phyloP scores from a whole-genome alignment of 2,329 filamentous ascomycete species.

The Microdochium bolleyi region DNA sequence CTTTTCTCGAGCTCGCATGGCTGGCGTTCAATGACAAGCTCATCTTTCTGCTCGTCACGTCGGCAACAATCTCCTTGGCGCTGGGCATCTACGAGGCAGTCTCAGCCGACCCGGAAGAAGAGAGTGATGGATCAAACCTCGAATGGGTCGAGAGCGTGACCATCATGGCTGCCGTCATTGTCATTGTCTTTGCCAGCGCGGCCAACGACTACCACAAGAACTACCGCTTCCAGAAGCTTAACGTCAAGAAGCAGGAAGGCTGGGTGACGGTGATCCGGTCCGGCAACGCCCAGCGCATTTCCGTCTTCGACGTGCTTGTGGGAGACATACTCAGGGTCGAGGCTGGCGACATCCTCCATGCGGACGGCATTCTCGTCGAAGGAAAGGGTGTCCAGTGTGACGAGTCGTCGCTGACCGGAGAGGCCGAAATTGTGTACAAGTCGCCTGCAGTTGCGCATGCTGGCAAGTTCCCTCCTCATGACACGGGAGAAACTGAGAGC shows the following conservation, averaged over 20 bases:
- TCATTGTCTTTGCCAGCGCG: constrained; percentile 52
- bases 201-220: constrained; percentile 58
- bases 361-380: constrained; percentile 56
- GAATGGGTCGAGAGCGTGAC: constrained; percentile 59
- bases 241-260: constrained; percentile 51
- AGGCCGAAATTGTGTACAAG: constrained; percentile 63
- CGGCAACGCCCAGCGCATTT: constrained; percentile 51
- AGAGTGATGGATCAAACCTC: constrained; percentile 33
- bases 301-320: constrained; percentile 55
- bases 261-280: constrained; percentile 58
- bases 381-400: constrained; percentile 61
- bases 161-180: constrained; percentile 52
- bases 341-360: constrained; percentile 58
- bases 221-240: constrained; percentile 50
- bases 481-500: constrained; percentile 37
- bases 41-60: constrained; percentile 59
- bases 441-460: constrained; percentile 47
- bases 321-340: constrained; percentile 60
- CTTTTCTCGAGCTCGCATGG: constrained; percentile 55
- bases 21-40: constrained; percentile 68
- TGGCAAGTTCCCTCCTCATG: constrained; percentile 44
- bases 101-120: constrained; percentile 31
- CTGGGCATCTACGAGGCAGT: constrained; percentile 63
- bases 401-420: constrained; percentile 62
- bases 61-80: constrained; percentile 60